Base-by-base conservation (phyloP, 306 rosid species). In the Medicago arabica region DNA sequence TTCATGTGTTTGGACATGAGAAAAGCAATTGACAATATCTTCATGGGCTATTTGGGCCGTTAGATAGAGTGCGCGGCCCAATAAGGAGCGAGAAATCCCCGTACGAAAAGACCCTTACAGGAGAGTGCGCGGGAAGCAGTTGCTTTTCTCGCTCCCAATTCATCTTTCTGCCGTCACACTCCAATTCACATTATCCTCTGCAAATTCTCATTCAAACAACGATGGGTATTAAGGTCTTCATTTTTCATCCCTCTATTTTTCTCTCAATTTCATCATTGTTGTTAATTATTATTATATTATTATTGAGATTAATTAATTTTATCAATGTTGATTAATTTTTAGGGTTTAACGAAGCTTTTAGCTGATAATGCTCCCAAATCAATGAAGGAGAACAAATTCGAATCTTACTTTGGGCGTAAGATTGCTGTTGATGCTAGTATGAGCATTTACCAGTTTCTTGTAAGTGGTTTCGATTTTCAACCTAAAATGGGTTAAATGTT, bases 381-480 rank as follows among this genome's bases (percentile, higher is more conserved):
- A 70, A 92, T 95, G 98, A 95, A 90, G 75, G 97, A 95, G 88
- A 90, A 90, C 78, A 95, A 92, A 78, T 95, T 95, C 77, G 98
- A 95, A 85, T 81, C 91, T 78, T 95, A 88, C 61, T 95, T 92
- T 57, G 97, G 97, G n/a, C 96, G 98, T 4, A 95, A 92, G 83
- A 92, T 95, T 21, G 97, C 98, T 69, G 78, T 92, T 58, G 98
- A 95, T 79, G 97, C 98, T 41, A 92, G 98, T 84, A 95, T 92
- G 98, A 95, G 98, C 89, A 95, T 95, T 76, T 95, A 95, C 78
- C 98, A 95, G 87, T 95, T 95, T 51, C 98, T 95, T 67, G 98
- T 95, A 5, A 16, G 93, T 36, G 34, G 17, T 73, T 67, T 82
- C 44, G 18, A 44, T 46, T 43, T 68, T 25, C 36, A 66, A 41